A percentile compares a stretch with the other conserved stretches of the same genome.
Conservation (phyloP, 805 yeast species). For the Nakazawaea holstii region DNA sequence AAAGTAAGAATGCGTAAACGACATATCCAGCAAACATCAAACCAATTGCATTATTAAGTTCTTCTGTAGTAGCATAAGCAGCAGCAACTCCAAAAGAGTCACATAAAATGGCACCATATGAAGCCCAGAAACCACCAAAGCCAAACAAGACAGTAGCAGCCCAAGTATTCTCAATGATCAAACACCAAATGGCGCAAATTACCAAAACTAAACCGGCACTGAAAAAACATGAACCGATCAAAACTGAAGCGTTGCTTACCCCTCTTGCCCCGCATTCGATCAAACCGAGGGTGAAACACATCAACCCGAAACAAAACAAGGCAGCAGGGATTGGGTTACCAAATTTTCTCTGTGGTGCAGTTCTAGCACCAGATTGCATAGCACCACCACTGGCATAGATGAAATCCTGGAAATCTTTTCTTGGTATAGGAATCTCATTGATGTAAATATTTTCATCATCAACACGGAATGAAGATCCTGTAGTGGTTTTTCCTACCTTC, state of each 20-base stretch:
- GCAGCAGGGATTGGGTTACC: conserved; percentile 56
- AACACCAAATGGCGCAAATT: conserved; percentile 47
- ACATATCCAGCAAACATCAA: conserved; percentile 48
- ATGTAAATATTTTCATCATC: conserved; percentile 36
- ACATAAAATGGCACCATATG: conserved; percentile 40
- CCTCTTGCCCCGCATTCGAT: conserved; percentile 40
- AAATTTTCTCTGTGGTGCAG: conserved; percentile 20
- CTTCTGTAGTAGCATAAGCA: conserved; percentile 24
- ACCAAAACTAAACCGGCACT: conserved; percentile 46
- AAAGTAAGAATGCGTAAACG: conserved; percentile 40
- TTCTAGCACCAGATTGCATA: conserved; percentile 34
- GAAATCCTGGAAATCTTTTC: conserved; percentile 39
- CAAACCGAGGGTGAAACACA: conserved; percentile 43
- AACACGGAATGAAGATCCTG: conserved; percentile 25
- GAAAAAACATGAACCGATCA: conserved; percentile 41
- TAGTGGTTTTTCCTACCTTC: background rate
- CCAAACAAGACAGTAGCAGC: conserved; percentile 47
- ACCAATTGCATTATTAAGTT: conserved; percentile 38
- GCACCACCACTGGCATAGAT: conserved; percentile 60
- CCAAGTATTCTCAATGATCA: conserved; percentile 48
- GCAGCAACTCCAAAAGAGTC: conserved; percentile 36
- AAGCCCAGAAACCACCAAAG: conserved; percentile 53
- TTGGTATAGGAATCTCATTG: conserved; percentile 36
- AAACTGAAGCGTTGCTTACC: conserved; percentile 34
- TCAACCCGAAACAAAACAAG: conserved; percentile 39